Evolutionary conservation across 139 green algal species (phyloP), one percentile per base, ranked within the genome.

Genomic region (Closterium sp.): DNA sequence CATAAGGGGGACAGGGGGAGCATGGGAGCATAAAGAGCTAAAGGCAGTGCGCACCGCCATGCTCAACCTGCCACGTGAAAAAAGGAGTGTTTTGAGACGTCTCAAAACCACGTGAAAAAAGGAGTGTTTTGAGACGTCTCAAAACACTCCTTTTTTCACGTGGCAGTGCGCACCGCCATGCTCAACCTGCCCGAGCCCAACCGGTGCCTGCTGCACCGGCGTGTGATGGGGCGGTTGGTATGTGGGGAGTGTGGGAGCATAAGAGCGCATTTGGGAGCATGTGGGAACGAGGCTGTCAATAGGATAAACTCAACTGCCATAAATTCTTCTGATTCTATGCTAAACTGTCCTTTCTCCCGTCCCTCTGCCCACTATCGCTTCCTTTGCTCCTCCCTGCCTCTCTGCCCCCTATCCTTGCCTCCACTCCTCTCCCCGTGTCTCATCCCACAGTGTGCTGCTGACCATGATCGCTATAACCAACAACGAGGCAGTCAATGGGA

Each of bases 131-230:
- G n/a, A n/a, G n/a, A n/a, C n/a, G n/a, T n/a, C n/a, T n/a, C n/a
- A n/a, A n/a, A n/a, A n/a, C n/a, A n/a, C n/a, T n/a, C n/a, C n/a
- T n/a, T n/a, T n/a, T n/a, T n/a, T n/a, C n/a, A n/a, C n/a, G n/a
- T n/a, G n/a, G n/a, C n/a, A 62, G 42, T 62, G 42, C 42, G 42
- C 87, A 45, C 87, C 2, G n/a, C n/a, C n/a, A 42, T 84, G 27
- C 34, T 84, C 4, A 62, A 29, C 24, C 93, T 93, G 34, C 91
- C 91, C 4, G 91, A 93, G 88, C 91, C 91, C 24, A 93, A 93
- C 7, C 3, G 91, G 4, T 6, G 87, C 17, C 42, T 93, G 22
- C 45, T 93, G 91, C 91, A 93, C 11, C 24, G 91, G 91, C 94
- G 38, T n/a, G 5, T 28, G 4, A 90, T 28, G 62, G 62, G 34